These are phyloP conservation scores for Tylopilus felleus DNA, from an alignment of 768 basidiomycete genomes.

Conservation along the genomic window DNA sequence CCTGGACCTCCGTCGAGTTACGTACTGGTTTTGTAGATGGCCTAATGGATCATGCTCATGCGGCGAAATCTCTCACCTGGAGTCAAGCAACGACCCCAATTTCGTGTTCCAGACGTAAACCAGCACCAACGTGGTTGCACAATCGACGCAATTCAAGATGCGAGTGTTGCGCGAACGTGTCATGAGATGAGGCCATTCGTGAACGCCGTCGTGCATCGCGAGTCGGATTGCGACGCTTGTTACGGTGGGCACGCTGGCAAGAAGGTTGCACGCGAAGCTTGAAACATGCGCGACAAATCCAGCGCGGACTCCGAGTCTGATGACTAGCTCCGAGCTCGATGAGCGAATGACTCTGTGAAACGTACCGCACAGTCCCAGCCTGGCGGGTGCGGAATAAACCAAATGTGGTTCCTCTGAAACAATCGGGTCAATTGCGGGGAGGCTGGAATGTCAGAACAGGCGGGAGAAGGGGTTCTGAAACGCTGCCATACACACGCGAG, in stretches of 20 bases:
- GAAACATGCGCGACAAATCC: conserved; percentile 2
- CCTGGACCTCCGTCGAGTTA: neutral
- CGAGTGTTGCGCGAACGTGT: neutral
- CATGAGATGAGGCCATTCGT: neutral
- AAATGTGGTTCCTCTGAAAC: neutral
- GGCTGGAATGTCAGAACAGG: neutral
- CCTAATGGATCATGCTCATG: neutral
- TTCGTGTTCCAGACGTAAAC: conserved; percentile 1
- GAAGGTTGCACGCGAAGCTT: neutral
- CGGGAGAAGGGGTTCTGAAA: neutral
- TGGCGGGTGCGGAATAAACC: neutral
- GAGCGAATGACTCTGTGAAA: neutral
- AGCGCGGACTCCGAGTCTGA: neutral
- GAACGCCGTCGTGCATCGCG: neutral
- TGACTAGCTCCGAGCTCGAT: neutral
- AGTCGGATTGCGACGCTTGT: neutral
- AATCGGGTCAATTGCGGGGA: neutral
- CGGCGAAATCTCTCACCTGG: neutral
- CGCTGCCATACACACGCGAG: neutral
- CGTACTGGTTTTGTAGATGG: neutral
- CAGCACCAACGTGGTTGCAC: neutral
- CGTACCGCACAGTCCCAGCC: neutral
- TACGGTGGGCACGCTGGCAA: neutral
- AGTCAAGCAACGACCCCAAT: neutral
- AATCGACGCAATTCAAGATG: neutral